A percentile compares a stretch with the other conserved stretches of the same genome.
Conservation (phyloP, 192 early-diverging fungal genomes). For the Glomus cerebriforme region DNA sequence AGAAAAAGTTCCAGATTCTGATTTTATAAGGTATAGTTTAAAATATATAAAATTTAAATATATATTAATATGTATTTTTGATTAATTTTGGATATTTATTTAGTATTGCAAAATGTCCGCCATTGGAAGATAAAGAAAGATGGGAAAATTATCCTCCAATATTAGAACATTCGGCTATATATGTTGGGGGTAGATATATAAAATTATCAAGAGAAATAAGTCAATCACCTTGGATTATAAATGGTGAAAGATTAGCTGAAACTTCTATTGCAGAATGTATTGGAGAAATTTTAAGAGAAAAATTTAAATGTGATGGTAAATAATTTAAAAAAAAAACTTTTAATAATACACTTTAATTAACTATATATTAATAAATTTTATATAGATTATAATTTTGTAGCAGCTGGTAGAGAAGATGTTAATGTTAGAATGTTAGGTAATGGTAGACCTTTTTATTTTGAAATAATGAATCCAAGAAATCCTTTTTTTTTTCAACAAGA, state of each 20-base stretch:
- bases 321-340: background rate
- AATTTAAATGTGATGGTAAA: constrained; percentile 62
- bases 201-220: constrained; percentile 75
- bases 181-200: constrained; percentile 71
- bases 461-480: constrained; percentile 77
- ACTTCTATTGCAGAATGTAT: constrained; percentile 82
- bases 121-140: background rate
- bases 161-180: constrained; percentile 44
- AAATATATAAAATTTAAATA: background rate
- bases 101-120: background rate
- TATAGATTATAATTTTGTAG: constrained; percentile 73
- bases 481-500: constrained; percentile 40
- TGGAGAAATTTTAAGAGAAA: constrained; percentile 54
- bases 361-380: background rate
- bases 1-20: constrained; percentile 39
- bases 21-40: constrained; percentile 47
- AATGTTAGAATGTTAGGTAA: constrained; percentile 94
- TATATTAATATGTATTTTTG: no score
- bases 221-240: constrained; percentile 84
- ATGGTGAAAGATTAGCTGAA: constrained; percentile 67
- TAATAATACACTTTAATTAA: background rate
- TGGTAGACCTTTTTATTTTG: constrained; percentile 91
- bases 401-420: constrained; percentile 89
- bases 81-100: background rate
- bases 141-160: constrained; percentile 8